These are phyloP conservation scores for Aspergillus cristatus DNA, from an alignment of 495 filamentous ascomycete genomes.

Conservation along the genomic window DNA sequence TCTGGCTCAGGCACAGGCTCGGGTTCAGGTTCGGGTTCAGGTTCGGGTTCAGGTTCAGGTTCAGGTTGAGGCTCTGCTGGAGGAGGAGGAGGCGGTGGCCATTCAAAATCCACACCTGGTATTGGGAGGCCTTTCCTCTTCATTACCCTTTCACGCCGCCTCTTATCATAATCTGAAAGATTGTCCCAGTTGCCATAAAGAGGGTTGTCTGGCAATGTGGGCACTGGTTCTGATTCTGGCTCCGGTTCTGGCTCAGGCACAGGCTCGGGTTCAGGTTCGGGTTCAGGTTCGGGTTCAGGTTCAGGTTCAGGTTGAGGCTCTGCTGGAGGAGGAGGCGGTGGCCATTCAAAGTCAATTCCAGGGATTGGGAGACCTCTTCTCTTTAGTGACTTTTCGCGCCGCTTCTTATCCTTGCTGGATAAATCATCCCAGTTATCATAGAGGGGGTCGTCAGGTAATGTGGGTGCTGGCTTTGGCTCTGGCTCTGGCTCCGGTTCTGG, in stretches of 20 bases:
- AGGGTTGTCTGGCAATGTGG: no score
- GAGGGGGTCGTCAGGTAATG: neutral
- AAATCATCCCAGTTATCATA: no score
- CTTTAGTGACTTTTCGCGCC: slow-evolving; percentile 1
- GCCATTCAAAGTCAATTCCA: neutral
- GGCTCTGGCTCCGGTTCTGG: slow-evolving; percentile 2
- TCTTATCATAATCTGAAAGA: no score
- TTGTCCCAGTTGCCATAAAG: no score
- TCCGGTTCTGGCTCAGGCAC: slow-evolving; percentile 2
- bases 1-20: slow-evolving; percentile 8
- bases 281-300: slow-evolving; percentile 1
- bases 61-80: slow-evolving; percentile 10
- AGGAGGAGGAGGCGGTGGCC: slow-evolving; percentile 7
- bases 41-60: slow-evolving; percentile 6
- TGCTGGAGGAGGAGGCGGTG: slow-evolving; percentile 10
- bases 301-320: slow-evolving; percentile 15
- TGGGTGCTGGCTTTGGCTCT: neutral
- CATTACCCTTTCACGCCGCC: no score
- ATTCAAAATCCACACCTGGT: no score
- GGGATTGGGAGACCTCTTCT: neutral
- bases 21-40: no score
- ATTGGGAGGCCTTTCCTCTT: no score
- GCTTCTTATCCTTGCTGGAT: no score
- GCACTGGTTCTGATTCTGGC: slow-evolving; percentile 5
- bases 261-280: slow-evolving; percentile 12